Percentiles rank a stretch among this genome's conserved stretches.
Conservation (phyloP, 2,329 filamentous ascomycete species). For the Exophiala oligosperma region DNA sequence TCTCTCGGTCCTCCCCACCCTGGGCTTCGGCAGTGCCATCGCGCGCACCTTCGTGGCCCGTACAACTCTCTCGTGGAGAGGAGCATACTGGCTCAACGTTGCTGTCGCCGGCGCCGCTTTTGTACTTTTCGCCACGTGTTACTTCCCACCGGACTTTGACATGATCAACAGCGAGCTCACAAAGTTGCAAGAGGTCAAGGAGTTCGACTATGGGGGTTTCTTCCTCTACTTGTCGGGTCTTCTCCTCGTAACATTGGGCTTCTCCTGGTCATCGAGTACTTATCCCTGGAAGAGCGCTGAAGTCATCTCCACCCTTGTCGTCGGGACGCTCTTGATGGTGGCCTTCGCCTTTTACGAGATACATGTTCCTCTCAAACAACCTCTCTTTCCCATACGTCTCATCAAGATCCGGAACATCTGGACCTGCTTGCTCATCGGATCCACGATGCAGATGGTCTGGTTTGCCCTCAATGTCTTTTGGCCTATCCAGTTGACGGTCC, state of each 20-base stretch:
- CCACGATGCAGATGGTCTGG: constrained; percentile 49
- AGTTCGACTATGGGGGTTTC: constrained; percentile 50
- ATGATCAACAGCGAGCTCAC: constrained; percentile 42
- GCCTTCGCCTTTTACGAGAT: constrained; percentile 43
- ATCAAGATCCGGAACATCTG: constrained; percentile 44
- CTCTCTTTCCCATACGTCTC: constrained; percentile 45
- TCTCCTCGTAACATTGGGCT: constrained; percentile 45
- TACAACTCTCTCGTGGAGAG: constrained; percentile 48
- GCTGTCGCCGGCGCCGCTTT: constrained; percentile 45
- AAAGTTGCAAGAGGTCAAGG: constrained; percentile 40
- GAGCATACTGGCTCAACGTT: constrained; percentile 52
- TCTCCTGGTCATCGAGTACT: constrained; percentile 42
- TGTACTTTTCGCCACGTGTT: constrained; percentile 46
- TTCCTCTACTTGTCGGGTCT: constrained; percentile 43
- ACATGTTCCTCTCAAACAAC: constrained; percentile 38
- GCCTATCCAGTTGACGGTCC: constrained; percentile 42
- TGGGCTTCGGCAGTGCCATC: constrained; percentile 46
- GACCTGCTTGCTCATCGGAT: constrained; percentile 41
- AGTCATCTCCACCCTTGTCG: constrained; percentile 38
- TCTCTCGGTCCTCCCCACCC: constrained; percentile 36
- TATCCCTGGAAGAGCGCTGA: constrained; percentile 46
- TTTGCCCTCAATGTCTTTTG: constrained; percentile 48
- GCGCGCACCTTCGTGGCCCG: constrained; percentile 45
- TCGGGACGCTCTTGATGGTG: constrained; percentile 38
- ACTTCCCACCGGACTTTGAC: constrained; percentile 50